Evolutionary conservation across 169 alveolate genomes (phyloP).

Genomic region (Plasmodium blacklocki): DNA sequence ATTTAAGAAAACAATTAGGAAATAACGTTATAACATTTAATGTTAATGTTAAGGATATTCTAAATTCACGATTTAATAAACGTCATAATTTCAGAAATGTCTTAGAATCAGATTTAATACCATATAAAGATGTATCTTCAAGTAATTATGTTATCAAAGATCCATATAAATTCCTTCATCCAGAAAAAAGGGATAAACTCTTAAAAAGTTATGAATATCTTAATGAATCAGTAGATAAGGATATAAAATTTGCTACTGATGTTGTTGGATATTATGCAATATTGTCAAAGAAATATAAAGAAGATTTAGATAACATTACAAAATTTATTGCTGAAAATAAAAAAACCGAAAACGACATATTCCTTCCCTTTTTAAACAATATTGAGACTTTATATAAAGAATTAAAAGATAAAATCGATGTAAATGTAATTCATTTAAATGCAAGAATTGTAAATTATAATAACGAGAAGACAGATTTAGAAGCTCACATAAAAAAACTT

Average conservation of each 20-base stretch:
- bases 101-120: slow-evolving; percentile 9
- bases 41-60: slow-evolving; percentile 3
- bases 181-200: slow-evolving; percentile 28
- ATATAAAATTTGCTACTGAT: slow-evolving; percentile 8
- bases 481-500: neutral
- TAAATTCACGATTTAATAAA: slow-evolving; percentile 24
- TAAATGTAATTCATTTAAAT: neutral
- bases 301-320: slow-evolving; percentile 5
- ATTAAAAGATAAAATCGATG: neutral
- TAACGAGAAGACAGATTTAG: neutral
- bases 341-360: neutral
- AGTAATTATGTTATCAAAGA: slow-evolving; percentile 28
- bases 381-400: slow-evolving; percentile 11
- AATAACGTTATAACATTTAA: neutral
- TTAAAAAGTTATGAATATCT: slow-evolving; percentile 22
- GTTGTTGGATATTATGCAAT: slow-evolving; percentile 8
- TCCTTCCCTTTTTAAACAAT: slow-evolving; percentile 22
- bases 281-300: slow-evolving; percentile 1
- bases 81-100: slow-evolving; percentile 27
- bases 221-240: slow-evolving; percentile 1
- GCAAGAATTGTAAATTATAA: neutral
- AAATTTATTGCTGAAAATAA: neutral
- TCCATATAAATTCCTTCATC: slow-evolving; percentile 33
- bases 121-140: slow-evolving; percentile 9
- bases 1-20: slow-evolving; percentile 28